Conservation (phyloP, 148 eudicot species). For the Bassia scoparia region DNA sequence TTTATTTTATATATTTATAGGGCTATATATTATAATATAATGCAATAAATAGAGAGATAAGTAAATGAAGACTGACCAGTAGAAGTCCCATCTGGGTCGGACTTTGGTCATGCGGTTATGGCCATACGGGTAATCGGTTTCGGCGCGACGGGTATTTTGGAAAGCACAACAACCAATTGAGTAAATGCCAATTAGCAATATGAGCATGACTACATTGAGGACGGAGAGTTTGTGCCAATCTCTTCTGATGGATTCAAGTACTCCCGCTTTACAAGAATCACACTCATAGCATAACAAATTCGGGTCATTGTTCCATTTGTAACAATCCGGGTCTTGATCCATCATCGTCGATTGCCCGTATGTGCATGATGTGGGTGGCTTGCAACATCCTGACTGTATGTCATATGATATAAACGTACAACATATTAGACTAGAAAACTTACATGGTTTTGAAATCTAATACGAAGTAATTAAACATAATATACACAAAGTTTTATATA, state of each 20-base stretch:
- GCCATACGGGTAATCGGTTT: constrained; percentile 71
- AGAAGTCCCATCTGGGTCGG: constrained; percentile 85
- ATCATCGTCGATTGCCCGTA: constrained; percentile 39
- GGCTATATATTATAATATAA: not conserved
- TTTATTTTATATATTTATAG: no score
- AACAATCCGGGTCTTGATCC: constrained; percentile 78
- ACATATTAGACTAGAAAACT: no score
- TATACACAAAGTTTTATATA: no score
- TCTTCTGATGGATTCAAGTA: constrained; percentile 52
- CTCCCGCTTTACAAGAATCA: constrained; percentile 90
- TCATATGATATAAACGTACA: no score
- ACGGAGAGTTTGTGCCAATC: constrained; percentile 84
- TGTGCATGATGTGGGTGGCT: constrained; percentile 88
- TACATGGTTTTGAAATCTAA: no score
- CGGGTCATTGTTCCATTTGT: constrained; percentile 71
- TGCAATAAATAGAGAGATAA: not conserved
- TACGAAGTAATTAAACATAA: no score
- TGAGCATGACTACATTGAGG: constrained; percentile 60
- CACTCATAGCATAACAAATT: constrained; percentile 70
- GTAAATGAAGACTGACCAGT: constrained; percentile 43
- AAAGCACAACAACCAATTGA: constrained; percentile 83
- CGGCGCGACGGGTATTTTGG: constrained; percentile 62
- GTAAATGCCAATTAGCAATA: constrained; percentile 64
- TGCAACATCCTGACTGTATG: constrained; percentile 89
- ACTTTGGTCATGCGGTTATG: constrained; percentile 65